Percentiles rank a stretch among this genome's conserved stretches.
These are phyloP conservation scores for Boletus patriciae DNA, from an alignment of 768 basidiomycete species.

Conservation along the genomic window DNA sequence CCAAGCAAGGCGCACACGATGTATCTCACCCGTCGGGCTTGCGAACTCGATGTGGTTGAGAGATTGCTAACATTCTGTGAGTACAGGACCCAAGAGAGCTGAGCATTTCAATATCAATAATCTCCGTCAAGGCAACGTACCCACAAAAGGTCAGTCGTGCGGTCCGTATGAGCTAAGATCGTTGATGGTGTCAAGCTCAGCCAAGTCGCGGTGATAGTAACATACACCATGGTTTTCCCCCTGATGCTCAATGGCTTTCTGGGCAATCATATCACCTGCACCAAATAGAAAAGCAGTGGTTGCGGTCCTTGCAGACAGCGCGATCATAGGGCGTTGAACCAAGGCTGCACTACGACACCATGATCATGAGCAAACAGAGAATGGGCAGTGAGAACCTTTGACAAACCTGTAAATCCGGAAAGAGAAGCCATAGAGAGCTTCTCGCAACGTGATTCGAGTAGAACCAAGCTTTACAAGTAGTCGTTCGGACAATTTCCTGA, in stretches of 20 bases:
- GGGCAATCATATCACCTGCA: conserved; percentile 80
- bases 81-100: conserved; percentile 70
- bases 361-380: too few species aligned
- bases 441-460: not conserved
- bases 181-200: not conserved
- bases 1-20: conserved; percentile 48
- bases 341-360: conserved; percentile 65
- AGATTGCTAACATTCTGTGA: conserved; percentile 80
- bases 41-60: conserved; percentile 74
- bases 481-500: not conserved
- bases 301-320: conserved; percentile 65
- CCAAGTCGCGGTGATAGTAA: conserved; percentile 3
- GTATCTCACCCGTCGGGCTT: conserved; percentile 54
- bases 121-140: not conserved
- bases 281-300: conserved; percentile 65
- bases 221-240: conserved; percentile 76
- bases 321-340: conserved; percentile 58
- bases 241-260: conserved; percentile 76
- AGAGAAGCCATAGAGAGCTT: conserved; percentile 39
- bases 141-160: conserved; percentile 65
- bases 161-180: conserved; percentile 53
- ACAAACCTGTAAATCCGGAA: conserved; percentile 46
- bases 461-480: not conserved
- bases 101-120: not conserved
- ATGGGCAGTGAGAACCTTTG: not conserved